Evolutionary conservation across 176 grass and related monocot species (phyloP).

Genomic region (Rhynchospora tenuis): DNA sequence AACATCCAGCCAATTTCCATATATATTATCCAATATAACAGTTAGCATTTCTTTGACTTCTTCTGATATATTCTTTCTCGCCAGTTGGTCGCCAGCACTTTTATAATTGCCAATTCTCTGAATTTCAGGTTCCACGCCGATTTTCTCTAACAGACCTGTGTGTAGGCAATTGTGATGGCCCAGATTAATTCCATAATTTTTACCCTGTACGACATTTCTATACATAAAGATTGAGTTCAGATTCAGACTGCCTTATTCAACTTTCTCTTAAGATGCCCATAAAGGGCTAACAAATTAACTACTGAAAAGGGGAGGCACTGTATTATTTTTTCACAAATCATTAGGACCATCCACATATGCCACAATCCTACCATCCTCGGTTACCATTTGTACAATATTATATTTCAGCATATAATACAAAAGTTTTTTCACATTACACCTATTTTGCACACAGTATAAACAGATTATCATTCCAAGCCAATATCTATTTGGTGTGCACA

Average conservation of each 20-base stretch:
- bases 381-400: background rate
- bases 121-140: constrained; percentile 80
- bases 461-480: background rate
- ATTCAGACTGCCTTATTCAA: background rate
- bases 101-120: constrained; percentile 86
- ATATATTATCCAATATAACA: constrained; percentile 71
- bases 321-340: background rate
- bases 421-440: background rate
- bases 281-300: background rate
- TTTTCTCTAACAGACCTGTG: constrained; percentile 81
- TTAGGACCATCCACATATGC: background rate
- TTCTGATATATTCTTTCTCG: constrained; percentile 70
- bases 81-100: constrained; percentile 77
- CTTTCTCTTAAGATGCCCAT: background rate
- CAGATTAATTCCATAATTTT: background rate
- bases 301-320: background rate
- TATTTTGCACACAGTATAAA: background rate
- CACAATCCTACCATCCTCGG: background rate
- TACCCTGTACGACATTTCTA: background rate
- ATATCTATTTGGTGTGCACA: background rate
- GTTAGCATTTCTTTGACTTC: constrained; percentile 91
- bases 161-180: background rate
- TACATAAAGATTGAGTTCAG: too few relatives aligned
- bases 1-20: constrained; percentile 93
- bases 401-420: background rate